Conservation (phyloP, 768 basidiomycete species). For the Tulasnella sp. region DNA sequence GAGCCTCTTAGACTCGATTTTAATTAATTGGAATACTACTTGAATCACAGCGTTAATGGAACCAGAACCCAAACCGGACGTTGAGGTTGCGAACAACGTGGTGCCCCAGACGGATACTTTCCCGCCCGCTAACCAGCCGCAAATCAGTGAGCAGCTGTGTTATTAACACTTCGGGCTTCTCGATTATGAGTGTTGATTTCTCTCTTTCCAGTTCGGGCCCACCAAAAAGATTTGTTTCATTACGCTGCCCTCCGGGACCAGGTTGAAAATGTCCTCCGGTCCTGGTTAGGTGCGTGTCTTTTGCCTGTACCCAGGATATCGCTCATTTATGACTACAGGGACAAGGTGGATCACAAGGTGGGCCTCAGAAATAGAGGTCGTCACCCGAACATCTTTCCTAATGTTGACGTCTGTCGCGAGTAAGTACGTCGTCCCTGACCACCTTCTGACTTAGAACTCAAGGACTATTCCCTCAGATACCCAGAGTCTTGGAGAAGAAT, state of each 20-base stretch:
- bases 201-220: constrained; percentile 52
- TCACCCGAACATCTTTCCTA: constrained; percentile 57
- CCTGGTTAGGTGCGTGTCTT: constrained; percentile 55
- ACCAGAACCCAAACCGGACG: background rate
- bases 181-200: background rate
- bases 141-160: constrained; percentile 51
- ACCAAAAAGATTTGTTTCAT: constrained; percentile 73
- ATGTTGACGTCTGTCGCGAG: constrained; percentile 65
- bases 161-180: no score
- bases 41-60: no score
- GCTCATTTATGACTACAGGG: constrained; percentile 34
- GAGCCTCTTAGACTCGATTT: background rate
- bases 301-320: constrained; percentile 6
- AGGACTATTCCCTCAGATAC: constrained; percentile 18
- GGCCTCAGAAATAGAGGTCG: constrained; percentile 67
- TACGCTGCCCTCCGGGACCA: constrained; percentile 63
- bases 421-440: constrained; percentile 24
- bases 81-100: no score
- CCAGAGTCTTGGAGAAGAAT: constrained; percentile 85
- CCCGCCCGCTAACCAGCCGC: constrained; percentile 70
- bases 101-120: constrained; percentile 35
- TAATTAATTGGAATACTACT: background rate
- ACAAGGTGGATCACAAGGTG: constrained; percentile 68
- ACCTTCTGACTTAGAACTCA: background rate
- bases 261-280: constrained; percentile 55